Base-by-base conservation (phyloP, 371 early-diverging fungal species). In the Blakeslea trispora region DNA sequence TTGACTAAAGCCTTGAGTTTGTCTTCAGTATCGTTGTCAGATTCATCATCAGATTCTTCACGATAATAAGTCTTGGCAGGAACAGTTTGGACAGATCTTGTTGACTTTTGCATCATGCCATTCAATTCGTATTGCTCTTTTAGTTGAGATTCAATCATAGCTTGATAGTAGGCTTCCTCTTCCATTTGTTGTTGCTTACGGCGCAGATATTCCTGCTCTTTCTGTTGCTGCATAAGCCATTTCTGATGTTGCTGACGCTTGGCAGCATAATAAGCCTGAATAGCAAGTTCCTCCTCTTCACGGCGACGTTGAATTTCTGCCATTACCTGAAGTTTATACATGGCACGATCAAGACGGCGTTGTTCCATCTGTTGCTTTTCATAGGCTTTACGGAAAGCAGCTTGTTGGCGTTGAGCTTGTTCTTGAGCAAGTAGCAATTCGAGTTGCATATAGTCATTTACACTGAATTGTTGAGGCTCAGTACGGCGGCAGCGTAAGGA, bases 381-480 rank as follows among this genome's bases (percentile, higher is more conserved):
- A 22, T 63, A 52, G 47, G 40, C 44, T 17, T 55, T 41, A 15
- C 24, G 18, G 23, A 31, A 55, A 17, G 44, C 53, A 28, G 40
- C 34, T 56, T 54, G 53, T 44, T 64, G 55, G 13, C 43, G 40
- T 35, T 51, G 42, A n/a, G 46, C 50, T 43, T 52, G 53, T 19
- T 41, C 54, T 55, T 47, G 63, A 35, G 51, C 46, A 41, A 68
- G 59, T 11, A 71, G 28, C 6, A 17, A 34, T 42, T 71, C 67
- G 1, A 74, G 50, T 45, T 66, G 69, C 15, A 62, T 19, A 22
- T 74, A 74, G 50, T 74, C 72, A 31, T 66, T 66, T 39, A 74
- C 37, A 17, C 67, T 61, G 31, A 66, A 45, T 34, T 28, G 28
- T 28, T 34, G 45, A 23, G 50, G 23, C 9, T 48, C 42, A 35